These are phyloP conservation scores for Pulveroboletus sp. DNA, from an alignment of 768 basidiomycete species.

Conservation along the genomic window DNA sequence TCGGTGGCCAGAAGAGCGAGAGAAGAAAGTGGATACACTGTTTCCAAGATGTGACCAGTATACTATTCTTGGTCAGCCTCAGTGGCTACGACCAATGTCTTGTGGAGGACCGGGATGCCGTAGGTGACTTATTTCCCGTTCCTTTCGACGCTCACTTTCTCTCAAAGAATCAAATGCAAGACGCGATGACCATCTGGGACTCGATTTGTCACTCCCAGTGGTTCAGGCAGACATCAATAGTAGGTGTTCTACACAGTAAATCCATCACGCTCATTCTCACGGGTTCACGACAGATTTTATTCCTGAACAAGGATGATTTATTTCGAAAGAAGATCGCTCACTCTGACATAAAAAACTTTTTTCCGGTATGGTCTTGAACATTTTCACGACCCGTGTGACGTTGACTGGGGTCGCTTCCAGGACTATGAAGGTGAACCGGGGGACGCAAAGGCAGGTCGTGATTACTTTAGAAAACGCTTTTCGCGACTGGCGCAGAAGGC, in stretches of 20 bases:
- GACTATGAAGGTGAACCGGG: constrained; percentile 80
- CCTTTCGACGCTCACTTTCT: neutral
- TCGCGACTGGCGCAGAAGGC: constrained; percentile 78
- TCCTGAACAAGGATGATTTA: constrained; percentile 95
- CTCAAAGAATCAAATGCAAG: constrained; percentile 93
- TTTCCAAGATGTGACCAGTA: constrained; percentile 92
- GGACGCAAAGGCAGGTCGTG: constrained; percentile 70
- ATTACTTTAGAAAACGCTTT: constrained; percentile 89
- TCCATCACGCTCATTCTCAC: constrained; percentile 1
- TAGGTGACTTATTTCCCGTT: constrained; percentile 35
- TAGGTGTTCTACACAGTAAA: constrained; percentile 34
- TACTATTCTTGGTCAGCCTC: constrained; percentile 85
- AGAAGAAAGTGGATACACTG: constrained; percentile 93
- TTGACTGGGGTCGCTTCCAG: constrained; percentile 33
- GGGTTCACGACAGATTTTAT: constrained; percentile 61
- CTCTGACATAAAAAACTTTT: constrained; percentile 85
- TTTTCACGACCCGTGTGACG: neutral
- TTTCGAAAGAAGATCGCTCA: constrained; percentile 76
- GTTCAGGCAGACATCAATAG: constrained; percentile 93
- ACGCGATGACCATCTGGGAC: constrained; percentile 98
- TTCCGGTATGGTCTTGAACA: constrained; percentile 55
- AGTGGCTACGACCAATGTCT: constrained; percentile 94
- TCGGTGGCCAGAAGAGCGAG: constrained; percentile 91
- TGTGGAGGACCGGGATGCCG: constrained; percentile 87
- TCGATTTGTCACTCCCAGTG: constrained; percentile 97